Base-by-base conservation (phyloP, 148 eudicot species). In the Camellia granthamiana region DNA sequence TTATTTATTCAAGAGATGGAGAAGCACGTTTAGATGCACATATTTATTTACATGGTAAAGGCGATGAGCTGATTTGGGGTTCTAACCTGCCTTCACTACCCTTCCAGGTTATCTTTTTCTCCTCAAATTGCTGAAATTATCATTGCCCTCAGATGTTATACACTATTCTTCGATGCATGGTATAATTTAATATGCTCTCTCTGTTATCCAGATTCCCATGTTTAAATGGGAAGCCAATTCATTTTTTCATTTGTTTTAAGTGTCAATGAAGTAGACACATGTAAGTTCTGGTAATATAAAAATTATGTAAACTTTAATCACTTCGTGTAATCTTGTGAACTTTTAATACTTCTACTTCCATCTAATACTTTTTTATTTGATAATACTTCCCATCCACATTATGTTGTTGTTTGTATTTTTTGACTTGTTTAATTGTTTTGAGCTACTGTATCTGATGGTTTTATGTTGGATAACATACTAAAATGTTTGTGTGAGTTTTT, bases 31-130 rank as follows among this genome's bases (percentile, higher is more conserved):
- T 92, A 65, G 97, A 91, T 83, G 98, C 94, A 72, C 92, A 90
- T 81, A 96, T 93, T 43, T 96, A 96, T 89, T 77, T 96, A 73
- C 87, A 86, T 80, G 91, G 88, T 21, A 86, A 90, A 69, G 91
- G 88, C n/a, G 84, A 89, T 65, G 98, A 92, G 80, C 74, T 88
- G 43, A 80, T 86, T 65, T 83, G 85, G 89, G 87, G 83, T 83
- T 82, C 98, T 47, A 91, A 90, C 84, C 97, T 92, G 74, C 99
- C 99, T 75, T 96, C 99, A 42, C 88, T 92, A 86, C 99, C 99
- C 14, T 96, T 96, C 85, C 99, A 96, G 99, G 99, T 96, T 80
- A 62, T 41, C 61, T 19, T 70, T 59, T 69, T n/a, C 38, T 52
- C 47, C 62, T 51, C 52, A 49, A 77, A 49, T 46, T 49, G 61